phyloP scores from a whole-genome alignment of 768 basidiomycete species.

The Chalciporus pseudorubinellus region DNA sequence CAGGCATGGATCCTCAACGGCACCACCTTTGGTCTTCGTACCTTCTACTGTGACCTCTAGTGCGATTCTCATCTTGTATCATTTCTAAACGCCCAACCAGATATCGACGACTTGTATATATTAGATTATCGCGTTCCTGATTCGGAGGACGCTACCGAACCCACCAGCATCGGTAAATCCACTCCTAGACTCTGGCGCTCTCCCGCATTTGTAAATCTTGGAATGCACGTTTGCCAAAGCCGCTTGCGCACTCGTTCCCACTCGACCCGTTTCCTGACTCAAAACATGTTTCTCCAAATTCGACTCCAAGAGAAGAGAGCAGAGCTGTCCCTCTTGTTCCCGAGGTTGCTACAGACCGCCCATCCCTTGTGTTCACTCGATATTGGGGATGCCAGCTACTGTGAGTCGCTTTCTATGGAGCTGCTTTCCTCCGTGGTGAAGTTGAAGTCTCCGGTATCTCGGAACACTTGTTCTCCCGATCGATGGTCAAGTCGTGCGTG shows the following conservation, averaged over 20 bases:
- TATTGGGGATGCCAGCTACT: slow-evolving; percentile 60
- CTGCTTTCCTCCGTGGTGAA: slow-evolving; percentile 44
- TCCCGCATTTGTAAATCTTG: slow-evolving; percentile 51
- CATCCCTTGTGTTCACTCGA: slow-evolving; percentile 51
- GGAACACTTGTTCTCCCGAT: slow-evolving; percentile 66
- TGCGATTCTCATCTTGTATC: slow-evolving; percentile 57
- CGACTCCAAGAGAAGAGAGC: slow-evolving; percentile 45
- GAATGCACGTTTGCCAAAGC: slow-evolving; percentile 72
- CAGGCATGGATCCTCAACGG: slow-evolving; percentile 39
- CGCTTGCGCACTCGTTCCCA: slow-evolving; percentile 52
- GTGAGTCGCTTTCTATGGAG: slow-evolving; percentile 51
- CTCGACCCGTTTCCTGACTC: slow-evolving; percentile 56
- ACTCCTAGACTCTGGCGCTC: slow-evolving; percentile 29
- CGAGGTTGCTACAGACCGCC: slow-evolving; percentile 45
- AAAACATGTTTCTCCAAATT: slow-evolving; percentile 69
- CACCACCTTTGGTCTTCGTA: slow-evolving; percentile 52
- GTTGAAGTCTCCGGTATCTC: slow-evolving; percentile 49
- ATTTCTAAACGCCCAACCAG: slow-evolving; percentile 25
- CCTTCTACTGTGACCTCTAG: slow-evolving; percentile 63
- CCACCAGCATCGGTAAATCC: slow-evolving; percentile 12
- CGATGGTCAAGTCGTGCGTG: slow-evolving; percentile 31
- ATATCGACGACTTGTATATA: slow-evolving; percentile 31
- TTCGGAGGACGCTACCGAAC: slow-evolving; percentile 4
- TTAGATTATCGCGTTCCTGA: slow-evolving; percentile 32
- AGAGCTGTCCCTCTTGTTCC: slow-evolving; percentile 50